A percentile compares a stretch with the other conserved stretches of the same genome.
phyloP scores from a whole-genome alignment of 805 yeast genomes.

The Myxozyma mucilagina region DNA sequence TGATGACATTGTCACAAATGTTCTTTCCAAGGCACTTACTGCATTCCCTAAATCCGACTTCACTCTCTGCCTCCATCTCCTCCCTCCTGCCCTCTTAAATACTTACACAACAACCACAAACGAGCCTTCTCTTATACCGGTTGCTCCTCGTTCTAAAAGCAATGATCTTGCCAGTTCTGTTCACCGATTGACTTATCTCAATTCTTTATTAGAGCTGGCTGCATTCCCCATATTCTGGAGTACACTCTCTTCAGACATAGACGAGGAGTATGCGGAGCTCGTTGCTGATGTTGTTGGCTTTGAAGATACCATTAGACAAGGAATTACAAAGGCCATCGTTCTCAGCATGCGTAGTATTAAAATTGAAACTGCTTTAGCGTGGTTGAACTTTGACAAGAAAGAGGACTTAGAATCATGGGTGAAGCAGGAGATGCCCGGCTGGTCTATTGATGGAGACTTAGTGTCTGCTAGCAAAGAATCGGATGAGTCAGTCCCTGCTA shows the following conservation, averaged over 20 bases:
- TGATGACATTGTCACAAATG: slow-evolving; percentile 40
- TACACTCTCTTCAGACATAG: slow-evolving; percentile 35
- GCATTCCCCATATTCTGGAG: slow-evolving; percentile 41
- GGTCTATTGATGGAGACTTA: slow-evolving; percentile 36
- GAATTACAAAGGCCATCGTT: slow-evolving; percentile 38
- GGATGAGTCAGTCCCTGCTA: slow-evolving; percentile 36
- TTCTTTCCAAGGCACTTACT: slow-evolving; percentile 46
- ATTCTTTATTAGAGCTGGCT: slow-evolving; percentile 38
- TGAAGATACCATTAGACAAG: slow-evolving; percentile 39
- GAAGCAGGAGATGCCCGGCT: slow-evolving; percentile 30
- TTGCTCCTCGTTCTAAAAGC: slow-evolving; percentile 17
- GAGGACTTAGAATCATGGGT: slow-evolving; percentile 37
- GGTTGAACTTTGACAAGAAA: slow-evolving; percentile 37
- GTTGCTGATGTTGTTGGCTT: slow-evolving; percentile 41
- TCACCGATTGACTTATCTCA: slow-evolving; percentile 36
- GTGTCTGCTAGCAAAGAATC: slow-evolving; percentile 36
- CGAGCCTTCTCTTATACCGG: slow-evolving; percentile 26
- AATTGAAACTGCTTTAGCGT: slow-evolving; percentile 36
- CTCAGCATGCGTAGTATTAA: slow-evolving; percentile 37
- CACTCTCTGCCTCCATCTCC: slow-evolving; percentile 47
- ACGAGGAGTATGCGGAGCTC: slow-evolving; percentile 40
- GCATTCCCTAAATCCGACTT: slow-evolving; percentile 48
- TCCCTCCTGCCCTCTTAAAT: slow-evolving; percentile 45
- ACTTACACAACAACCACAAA: slow-evolving; percentile 4
- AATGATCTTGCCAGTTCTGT: slow-evolving; percentile 26